These are phyloP conservation scores for Melaleuca quinquenervia DNA, from an alignment of 345 rosid species.

Conservation along the genomic window DNA sequence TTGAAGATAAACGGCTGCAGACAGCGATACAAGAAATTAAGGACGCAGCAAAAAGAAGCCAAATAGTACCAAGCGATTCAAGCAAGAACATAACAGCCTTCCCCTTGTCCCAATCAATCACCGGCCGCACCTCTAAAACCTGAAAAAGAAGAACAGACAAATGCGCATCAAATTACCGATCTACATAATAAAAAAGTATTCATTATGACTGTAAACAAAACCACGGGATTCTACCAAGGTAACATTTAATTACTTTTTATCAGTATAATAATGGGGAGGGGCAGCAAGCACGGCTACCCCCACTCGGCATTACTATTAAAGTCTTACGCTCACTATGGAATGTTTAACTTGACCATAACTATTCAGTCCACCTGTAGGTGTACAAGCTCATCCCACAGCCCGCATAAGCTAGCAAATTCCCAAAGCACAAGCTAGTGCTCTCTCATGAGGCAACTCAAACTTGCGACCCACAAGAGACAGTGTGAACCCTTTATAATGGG, in stretches of 20 bases:
- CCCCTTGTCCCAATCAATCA: conserved; percentile 94
- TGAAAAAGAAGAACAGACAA: conserved; percentile 5
- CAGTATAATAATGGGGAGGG: neutral
- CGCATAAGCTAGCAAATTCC: neutral
- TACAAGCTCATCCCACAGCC: neutral
- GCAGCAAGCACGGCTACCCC: neutral
- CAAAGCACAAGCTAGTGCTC: neutral
- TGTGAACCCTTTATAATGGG: neutral
- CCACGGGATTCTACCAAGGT: neutral
- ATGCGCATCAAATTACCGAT: neutral
- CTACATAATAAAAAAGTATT: neutral
- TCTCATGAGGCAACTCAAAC: neutral
- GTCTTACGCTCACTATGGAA: neutral
- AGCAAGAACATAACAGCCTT: conserved; percentile 84
- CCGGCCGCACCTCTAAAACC: conserved; percentile 95
- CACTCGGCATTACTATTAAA: neutral
- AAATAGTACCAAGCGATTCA: conserved; percentile 71
- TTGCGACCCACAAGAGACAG: neutral
- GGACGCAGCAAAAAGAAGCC: neutral
- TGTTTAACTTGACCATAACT: neutral
- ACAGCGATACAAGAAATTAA: neutral
- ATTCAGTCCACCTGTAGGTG: neutral
- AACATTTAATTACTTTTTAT: neutral
- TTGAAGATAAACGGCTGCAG: neutral
- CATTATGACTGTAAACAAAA: neutral